Base-by-base conservation (phyloP, 257 asterid genomes). In the Nicotiana noctiflora region DNA sequence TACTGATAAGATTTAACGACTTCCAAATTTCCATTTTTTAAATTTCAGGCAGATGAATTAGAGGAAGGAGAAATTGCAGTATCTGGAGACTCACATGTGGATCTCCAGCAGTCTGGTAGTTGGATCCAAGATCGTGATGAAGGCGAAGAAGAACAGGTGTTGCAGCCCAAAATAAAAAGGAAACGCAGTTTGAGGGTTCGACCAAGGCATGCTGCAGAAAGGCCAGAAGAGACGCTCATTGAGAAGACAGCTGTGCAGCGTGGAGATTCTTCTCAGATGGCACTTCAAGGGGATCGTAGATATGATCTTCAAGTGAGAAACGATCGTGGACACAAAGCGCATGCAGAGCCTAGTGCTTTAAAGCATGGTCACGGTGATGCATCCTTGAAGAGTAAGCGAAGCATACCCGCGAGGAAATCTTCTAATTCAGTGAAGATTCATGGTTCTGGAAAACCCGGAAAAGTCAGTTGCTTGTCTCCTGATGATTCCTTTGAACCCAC, bases 1-100 rank as follows among this genome's bases (percentile, higher is more conserved):
- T 60, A n/a, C 27, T 32, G 66, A 25, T 63, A 25, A 66, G 81
- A 66, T 75, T 66, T 81, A 68, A 6, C 75, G 82, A 79, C 75
- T 83, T 79, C 25, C 32, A 6, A 53, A 13, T 70, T 79, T 76
- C 46, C 37, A 19, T 77, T 59, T 40, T 40, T 40, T 61, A 49
- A 77, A 75, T 81, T 75, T 82, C 95, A 96, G 99, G 66, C 84
- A 65, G 98, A 93, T 82, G 99, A 96, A 8, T 81, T 92, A 77
- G 99, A 95, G 86, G 99, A 96, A 90, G 98, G 98, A 61, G 99
- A 95, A 87, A 95, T 95, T 89, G 97, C 94, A 70, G 82, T 75
- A 49, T 92, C 99, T 77, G 97, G 98, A 78, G 98, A 92, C 82
- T 95, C 98, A 82, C 97, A 86, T 31, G 85, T 91, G 83, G 97